These are phyloP conservation scores for Sugiyamaella lignohabitans DNA, from an alignment of 805 yeast species.

Conservation along the genomic window DNA sequence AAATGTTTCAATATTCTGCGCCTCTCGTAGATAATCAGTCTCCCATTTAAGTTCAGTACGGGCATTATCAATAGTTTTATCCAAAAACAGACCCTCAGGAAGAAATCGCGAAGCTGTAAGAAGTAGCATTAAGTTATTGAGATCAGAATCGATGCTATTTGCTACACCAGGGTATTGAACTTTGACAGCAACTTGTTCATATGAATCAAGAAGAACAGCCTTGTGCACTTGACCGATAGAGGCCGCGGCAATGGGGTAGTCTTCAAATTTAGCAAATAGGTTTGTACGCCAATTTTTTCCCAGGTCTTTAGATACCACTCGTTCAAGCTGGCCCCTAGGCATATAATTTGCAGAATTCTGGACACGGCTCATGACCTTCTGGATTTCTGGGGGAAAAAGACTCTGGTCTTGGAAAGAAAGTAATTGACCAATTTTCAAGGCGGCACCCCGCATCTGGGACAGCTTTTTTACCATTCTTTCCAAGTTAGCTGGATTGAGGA, in stretches of 20 bases:
- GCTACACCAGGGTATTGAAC: constrained; percentile 98
- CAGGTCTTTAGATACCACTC: constrained; percentile 62
- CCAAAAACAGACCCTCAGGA: constrained; percentile 88
- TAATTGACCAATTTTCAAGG: constrained; percentile 94
- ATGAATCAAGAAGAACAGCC: constrained; percentile 57
- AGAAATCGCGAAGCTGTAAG: constrained; percentile 79
- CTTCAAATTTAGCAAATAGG: constrained; percentile 66
- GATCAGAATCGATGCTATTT: constrained; percentile 86
- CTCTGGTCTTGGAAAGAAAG: constrained; percentile 88
- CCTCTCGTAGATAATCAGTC: constrained; percentile 91
- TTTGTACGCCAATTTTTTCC: constrained; percentile 73
- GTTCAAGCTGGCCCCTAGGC: constrained; percentile 87
- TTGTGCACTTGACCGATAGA: constrained; percentile 95
- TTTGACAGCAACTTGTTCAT: constrained; percentile 76
- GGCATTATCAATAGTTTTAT: constrained; percentile 88
- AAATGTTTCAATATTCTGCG: constrained; percentile 65
- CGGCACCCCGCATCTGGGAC: constrained; percentile 98
- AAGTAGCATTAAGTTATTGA: constrained; percentile 74
- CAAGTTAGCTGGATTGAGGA: constrained; percentile 75
- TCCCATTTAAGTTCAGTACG: constrained; percentile 94
- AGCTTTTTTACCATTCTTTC: constrained; percentile 84
- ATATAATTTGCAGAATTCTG: constrained; percentile 94
- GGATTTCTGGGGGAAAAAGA: constrained; percentile 78
- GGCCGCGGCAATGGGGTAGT: constrained; percentile 92
- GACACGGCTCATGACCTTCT: constrained; percentile 69